Percentiles rank a stretch among this genome's conserved stretches.
Conservation (phyloP, 768 basidiomycete species). For the Cubamyces sp. region DNA sequence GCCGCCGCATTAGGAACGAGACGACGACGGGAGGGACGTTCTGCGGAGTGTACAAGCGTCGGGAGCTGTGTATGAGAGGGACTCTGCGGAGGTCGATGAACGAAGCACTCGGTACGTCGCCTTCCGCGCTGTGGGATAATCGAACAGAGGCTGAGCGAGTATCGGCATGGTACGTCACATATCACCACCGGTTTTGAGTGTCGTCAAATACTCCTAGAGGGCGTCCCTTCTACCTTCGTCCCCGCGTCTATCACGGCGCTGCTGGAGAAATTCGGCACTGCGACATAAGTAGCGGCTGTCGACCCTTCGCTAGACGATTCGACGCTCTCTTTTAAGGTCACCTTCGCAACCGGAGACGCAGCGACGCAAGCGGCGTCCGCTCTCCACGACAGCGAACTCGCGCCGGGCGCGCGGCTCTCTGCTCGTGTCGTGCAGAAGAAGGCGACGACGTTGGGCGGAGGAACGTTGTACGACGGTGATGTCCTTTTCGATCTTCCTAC, state of each 20-base stretch:
- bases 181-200: slow-evolving; percentile 74
- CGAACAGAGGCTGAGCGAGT: too few species aligned
- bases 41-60: too few species aligned
- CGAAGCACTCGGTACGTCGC: too few species aligned
- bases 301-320: neutral
- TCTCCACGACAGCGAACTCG: slow-evolving; percentile 51
- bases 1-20: too few species aligned
- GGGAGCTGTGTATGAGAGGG: too few species aligned
- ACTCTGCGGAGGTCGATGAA: too few species aligned
- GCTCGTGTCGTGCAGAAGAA: slow-evolving; percentile 51
- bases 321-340: slow-evolving; percentile 37
- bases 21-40: too few species aligned
- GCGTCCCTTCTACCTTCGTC: slow-evolving; percentile 47
- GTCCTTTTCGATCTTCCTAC: slow-evolving; percentile 65
- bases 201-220: slow-evolving; percentile 57
- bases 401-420: slow-evolving; percentile 41
- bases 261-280: slow-evolving; percentile 51
- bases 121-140: too few species aligned
- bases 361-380: slow-evolving; percentile 56
- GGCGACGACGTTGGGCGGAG: slow-evolving; percentile 39
- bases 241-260: slow-evolving; percentile 41
- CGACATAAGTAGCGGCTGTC: slow-evolving; percentile 43
- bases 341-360: slow-evolving; percentile 50
- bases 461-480: slow-evolving; percentile 52
- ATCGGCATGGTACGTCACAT: too few species aligned